phyloP scores from a whole-genome alignment of 208 protist species.

The Kentomonas sorsogonicus region DNA sequence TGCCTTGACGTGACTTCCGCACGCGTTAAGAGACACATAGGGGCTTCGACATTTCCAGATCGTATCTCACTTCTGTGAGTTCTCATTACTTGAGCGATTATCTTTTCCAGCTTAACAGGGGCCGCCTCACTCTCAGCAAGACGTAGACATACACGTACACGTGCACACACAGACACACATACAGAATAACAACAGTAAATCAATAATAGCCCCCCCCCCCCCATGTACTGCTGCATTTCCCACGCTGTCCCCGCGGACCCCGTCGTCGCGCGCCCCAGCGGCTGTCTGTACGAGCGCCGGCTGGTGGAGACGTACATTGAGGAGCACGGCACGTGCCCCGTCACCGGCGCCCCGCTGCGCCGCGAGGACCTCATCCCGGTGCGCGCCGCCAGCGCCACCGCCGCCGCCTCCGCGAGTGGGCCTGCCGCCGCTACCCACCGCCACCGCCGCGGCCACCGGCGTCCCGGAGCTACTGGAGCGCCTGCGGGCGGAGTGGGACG shows the following conservation, averaged over 20 bases:
- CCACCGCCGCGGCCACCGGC: slow-evolving; percentile 37
- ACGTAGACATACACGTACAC: too few relatives aligned
- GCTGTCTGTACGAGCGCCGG: slow-evolving; percentile 94
- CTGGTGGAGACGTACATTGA: slow-evolving; percentile 95
- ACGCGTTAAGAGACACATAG: too few relatives aligned
- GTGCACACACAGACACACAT: too few relatives aligned
- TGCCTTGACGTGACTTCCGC: too few relatives aligned
- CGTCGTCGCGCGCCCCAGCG: slow-evolving; percentile 92
- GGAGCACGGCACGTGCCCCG: slow-evolving; percentile 90
- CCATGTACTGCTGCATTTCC: slow-evolving; percentile 80
- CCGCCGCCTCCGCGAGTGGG: slow-evolving; percentile 4
- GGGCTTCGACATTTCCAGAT: too few relatives aligned
- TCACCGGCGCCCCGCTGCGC: slow-evolving; percentile 85
- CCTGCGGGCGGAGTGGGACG: slow-evolving; percentile 98
- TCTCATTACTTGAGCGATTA: too few relatives aligned
- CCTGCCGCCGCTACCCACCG: slow-evolving; percentile 2
- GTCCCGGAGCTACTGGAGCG: slow-evolving; percentile 92
- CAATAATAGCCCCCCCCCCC: neutral
- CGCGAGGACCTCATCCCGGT: slow-evolving; percentile 88
- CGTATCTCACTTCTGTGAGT: too few relatives aligned
- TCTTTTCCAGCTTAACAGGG: too few relatives aligned
- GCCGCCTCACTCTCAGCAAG: too few relatives aligned
- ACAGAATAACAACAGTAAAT: neutral
- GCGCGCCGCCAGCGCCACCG: slow-evolving; percentile 34
- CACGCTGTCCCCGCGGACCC: slow-evolving; percentile 88